Percentiles rank a stretch among this genome's conserved stretches.
Evolutionary conservation across 1,284 basidiomycete species (phyloP).

Genomic region (Microbotryum violaceum): DNA sequence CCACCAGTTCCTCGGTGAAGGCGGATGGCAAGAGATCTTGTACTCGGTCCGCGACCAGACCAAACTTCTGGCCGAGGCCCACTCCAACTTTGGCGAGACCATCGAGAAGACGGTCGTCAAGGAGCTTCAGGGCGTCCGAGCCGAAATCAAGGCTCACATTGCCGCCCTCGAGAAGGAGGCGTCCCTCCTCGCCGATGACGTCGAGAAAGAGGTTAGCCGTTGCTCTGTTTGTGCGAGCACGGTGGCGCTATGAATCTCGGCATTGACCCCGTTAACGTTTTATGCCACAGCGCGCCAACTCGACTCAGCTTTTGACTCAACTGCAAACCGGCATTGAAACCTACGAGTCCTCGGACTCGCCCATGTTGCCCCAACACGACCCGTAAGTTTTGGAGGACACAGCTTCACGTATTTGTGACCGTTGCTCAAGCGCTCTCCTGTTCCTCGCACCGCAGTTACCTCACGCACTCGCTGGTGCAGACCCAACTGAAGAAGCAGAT

Average conservation of each 20-base stretch:
- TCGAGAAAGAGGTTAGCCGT: constrained; percentile 29
- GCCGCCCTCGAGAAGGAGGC: constrained; percentile 31
- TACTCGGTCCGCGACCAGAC: constrained; percentile 32
- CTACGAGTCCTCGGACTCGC: constrained; percentile 24
- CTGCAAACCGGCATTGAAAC: constrained; percentile 29
- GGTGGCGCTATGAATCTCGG: background rate
- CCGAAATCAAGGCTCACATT: constrained; percentile 31
- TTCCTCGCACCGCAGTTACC: constrained; percentile 5
- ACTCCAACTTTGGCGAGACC: constrained; percentile 20
- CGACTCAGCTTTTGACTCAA: constrained; percentile 20
- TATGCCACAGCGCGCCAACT: constrained; percentile 14
- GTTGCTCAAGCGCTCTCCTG: too few relatives aligned
- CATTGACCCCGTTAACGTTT: background rate
- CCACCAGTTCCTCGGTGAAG: constrained; percentile 32
- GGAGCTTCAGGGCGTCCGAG: constrained; percentile 19
- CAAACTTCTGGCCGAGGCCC: constrained; percentile 25
- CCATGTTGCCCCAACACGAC: constrained; percentile 35
- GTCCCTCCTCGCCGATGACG: constrained; percentile 20
- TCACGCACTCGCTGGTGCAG: constrained; percentile 29
- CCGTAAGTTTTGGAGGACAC: constrained; percentile 5
- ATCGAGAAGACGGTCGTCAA: constrained; percentile 28
- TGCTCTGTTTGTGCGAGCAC: background rate
- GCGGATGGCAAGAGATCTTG: constrained; percentile 31
- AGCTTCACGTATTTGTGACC: too few relatives aligned
- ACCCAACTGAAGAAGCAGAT: constrained; percentile 34